Conservation (phyloP, 108 stramenopile genomes). For the Conticribra weissflogii region DNA sequence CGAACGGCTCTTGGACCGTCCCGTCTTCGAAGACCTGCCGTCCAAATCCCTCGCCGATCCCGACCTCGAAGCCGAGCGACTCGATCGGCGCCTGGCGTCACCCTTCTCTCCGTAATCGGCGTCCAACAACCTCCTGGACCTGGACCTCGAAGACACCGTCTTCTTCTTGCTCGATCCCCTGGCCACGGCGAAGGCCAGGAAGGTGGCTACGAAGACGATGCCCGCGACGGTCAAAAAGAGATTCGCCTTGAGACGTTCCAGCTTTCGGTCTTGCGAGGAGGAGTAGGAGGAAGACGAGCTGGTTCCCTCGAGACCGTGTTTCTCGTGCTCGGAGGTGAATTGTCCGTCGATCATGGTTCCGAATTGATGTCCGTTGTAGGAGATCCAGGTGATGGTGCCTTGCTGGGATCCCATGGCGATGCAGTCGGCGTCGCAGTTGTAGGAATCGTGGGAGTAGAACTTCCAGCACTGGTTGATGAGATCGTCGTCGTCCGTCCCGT, state of each 20-base stretch:
- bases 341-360: slow-evolving; percentile 51
- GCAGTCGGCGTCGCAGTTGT: slow-evolving; percentile 73
- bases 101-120: slow-evolving; percentile 39
- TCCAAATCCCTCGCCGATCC: background rate
- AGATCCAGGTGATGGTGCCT: slow-evolving; percentile 64
- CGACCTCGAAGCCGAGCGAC: slow-evolving; percentile 44
- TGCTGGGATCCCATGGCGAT: slow-evolving; percentile 75
- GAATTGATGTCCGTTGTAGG: slow-evolving; percentile 63
- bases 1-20: slow-evolving; percentile 21
- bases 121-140: slow-evolving; percentile 68
- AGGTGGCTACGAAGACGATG: slow-evolving; percentile 83
- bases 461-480: slow-evolving; percentile 94
- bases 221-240: slow-evolving; percentile 71
- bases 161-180: slow-evolving; percentile 59
- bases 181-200: slow-evolving; percentile 87
- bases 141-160: slow-evolving; percentile 35
- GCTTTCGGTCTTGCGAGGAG: slow-evolving; percentile 32
- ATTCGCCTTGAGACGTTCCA: slow-evolving; percentile 75
- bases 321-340: slow-evolving; percentile 24
- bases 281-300: background rate
- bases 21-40: slow-evolving; percentile 6
- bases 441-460: slow-evolving; percentile 85
- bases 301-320: background rate
- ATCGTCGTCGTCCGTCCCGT: slow-evolving; percentile 85
- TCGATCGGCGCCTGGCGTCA: slow-evolving; percentile 32